Evolutionary conservation across 1,284 basidiomycete species (phyloP).

Genomic region (Earliella scabrosa): DNA sequence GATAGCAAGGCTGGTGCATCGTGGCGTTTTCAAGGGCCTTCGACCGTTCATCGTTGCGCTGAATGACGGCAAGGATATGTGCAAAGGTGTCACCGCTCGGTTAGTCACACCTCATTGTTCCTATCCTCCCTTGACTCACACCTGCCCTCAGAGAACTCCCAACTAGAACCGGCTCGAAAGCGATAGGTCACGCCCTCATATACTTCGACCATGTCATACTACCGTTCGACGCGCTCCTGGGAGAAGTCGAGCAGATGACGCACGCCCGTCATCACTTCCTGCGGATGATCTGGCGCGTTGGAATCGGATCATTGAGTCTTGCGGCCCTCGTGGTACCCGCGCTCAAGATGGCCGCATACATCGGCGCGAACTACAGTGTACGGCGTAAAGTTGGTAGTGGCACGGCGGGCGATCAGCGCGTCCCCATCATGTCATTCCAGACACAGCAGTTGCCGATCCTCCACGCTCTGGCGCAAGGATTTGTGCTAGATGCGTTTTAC

Average conservation of each 20-base stretch:
- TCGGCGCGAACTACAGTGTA: conserved; percentile 23
- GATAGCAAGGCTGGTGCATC: conserved; percentile 33
- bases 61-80: conserved; percentile 28
- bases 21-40: conserved; percentile 32
- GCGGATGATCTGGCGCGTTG: not conserved
- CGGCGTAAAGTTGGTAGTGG: conserved; percentile 35
- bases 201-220: not conserved
- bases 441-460: conserved; percentile 48
- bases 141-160: not conserved
- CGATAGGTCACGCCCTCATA: not conserved
- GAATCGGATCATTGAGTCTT: not conserved
- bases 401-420: conserved; percentile 9
- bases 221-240: not conserved
- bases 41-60: conserved; percentile 35
- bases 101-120: not conserved
- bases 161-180: not conserved
- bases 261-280: not conserved
- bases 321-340: not conserved
- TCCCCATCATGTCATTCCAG: conserved; percentile 43
- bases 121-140: not conserved
- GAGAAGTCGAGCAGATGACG: not conserved
- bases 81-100: conserved; percentile 19
- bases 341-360: not conserved
- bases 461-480: conserved; percentile 38
- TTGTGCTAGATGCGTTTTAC: not conserved